phyloP scores from a whole-genome alignment of 2,329 filamentous ascomycete species.

The Colletotrichum phormii region DNA sequence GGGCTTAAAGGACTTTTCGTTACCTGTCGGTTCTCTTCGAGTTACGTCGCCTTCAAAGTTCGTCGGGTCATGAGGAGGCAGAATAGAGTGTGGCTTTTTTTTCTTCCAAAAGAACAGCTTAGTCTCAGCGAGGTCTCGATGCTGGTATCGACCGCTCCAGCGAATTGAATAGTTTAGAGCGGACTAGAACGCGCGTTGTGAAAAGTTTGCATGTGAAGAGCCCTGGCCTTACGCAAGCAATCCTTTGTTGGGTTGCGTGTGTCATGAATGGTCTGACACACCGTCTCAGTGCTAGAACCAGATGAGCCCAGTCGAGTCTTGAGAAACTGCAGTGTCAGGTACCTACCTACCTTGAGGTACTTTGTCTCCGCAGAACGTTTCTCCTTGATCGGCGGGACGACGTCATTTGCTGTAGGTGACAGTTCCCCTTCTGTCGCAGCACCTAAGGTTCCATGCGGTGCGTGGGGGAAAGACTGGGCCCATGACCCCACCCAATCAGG shows the following conservation, averaged over 20 bases:
- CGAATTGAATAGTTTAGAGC: conserved; percentile 37
- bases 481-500: conserved; percentile 28
- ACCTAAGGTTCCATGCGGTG: background rate
- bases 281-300: conserved; percentile 17
- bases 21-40: conserved; percentile 26
- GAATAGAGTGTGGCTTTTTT: conserved; percentile 31
- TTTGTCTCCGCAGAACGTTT: background rate
- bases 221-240: background rate
- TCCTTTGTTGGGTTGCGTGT: background rate
- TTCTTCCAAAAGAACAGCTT: conserved; percentile 19
- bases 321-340: background rate
- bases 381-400: conserved; percentile 6
- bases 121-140: conserved; percentile 34
- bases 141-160: conserved; percentile 33
- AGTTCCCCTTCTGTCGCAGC: background rate
- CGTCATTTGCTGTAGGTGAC: conserved; percentile 18
- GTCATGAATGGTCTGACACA: conserved; percentile 25
- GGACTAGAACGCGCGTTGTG: background rate
- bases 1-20: conserved; percentile 22
- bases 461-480: conserved; percentile 2
- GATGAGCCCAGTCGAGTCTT: background rate
- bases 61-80: conserved; percentile 15
- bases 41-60: conserved; percentile 32
- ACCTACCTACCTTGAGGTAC: too few relatives aligned
- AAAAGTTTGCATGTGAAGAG: conserved; percentile 11